These are phyloP conservation scores for Puccinia novopanici DNA, from an alignment of 1,284 basidiomycete species.

Conservation along the genomic window DNA sequence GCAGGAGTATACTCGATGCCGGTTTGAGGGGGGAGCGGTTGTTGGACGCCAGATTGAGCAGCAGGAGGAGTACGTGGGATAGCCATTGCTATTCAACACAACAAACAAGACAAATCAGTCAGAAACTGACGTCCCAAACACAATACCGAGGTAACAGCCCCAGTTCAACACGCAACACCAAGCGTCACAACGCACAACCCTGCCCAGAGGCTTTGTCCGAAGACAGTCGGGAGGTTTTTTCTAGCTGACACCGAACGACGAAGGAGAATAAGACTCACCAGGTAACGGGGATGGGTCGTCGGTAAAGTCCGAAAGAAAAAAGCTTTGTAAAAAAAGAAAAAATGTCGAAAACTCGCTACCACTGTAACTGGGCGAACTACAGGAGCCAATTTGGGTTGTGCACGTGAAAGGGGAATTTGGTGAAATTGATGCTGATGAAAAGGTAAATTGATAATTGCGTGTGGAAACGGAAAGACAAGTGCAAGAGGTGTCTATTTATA, in stretches of 20 bases:
- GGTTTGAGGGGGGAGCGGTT: neutral
- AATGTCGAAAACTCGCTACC: constrained; percentile 12
- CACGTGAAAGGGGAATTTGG: neutral
- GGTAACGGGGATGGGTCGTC: neutral
- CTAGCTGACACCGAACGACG: too few relatives aligned
- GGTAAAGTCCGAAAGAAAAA: neutral
- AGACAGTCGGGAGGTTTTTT: neutral
- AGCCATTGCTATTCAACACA: too few relatives aligned
- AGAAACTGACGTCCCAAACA: too few relatives aligned
- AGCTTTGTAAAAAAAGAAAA: neutral
- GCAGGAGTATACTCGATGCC: neutral
- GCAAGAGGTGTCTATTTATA: too few relatives aligned
- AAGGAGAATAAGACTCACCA: neutral
- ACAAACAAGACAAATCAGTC: too few relatives aligned
- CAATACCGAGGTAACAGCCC: too few relatives aligned
- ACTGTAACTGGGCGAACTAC: constrained; percentile 14
- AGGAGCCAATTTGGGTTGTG: neutral
- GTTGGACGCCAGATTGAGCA: too few relatives aligned
- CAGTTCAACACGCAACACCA: too few relatives aligned
- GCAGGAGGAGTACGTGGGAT: too few relatives aligned
- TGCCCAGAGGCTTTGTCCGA: neutral
- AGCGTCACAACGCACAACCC: neutral
- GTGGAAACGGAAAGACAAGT: too few relatives aligned
- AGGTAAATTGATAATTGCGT: neutral
- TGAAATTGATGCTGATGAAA: neutral